Evolutionary conservation across 306 rosid species (phyloP).

Genomic region (Sophora flavescens): DNA sequence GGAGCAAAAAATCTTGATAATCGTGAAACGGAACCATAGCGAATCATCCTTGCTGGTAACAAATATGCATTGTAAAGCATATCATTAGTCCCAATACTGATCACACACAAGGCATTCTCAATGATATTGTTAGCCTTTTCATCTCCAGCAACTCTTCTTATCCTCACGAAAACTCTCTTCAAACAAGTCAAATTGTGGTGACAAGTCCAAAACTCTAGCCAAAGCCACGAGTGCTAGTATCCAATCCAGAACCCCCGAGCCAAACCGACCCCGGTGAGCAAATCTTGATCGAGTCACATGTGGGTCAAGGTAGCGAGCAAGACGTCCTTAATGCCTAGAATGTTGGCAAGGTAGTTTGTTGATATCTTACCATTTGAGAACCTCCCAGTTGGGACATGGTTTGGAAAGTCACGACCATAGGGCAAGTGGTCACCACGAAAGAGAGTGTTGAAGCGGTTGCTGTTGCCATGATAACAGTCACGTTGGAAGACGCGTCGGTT

Average conservation of each 20-base stretch:
- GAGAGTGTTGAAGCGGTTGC: slow-evolving; percentile 32
- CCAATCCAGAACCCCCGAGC: slow-evolving; percentile 57
- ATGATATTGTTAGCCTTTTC: slow-evolving; percentile 21
- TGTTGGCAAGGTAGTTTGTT: slow-evolving; percentile 48
- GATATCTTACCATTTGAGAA: slow-evolving; percentile 54
- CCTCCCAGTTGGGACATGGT: slow-evolving; percentile 46
- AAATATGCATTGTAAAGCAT: too few relatives aligned
- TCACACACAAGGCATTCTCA: too few relatives aligned
- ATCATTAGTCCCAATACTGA: too few relatives aligned
- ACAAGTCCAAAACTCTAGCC: slow-evolving; percentile 10
- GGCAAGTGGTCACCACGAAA: slow-evolving; percentile 34
- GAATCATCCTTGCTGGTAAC: too few relatives aligned
- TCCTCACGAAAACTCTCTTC: slow-evolving; percentile 45
- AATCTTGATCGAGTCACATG: slow-evolving; percentile 27
- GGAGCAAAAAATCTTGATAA: too few relatives aligned
- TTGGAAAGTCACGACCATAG: too few relatives aligned
- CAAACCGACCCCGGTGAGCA: slow-evolving; percentile 62
- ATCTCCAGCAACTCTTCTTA: slow-evolving; percentile 42
- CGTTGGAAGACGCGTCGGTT: background rate
- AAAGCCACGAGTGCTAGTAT: slow-evolving; percentile 4
- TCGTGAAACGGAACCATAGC: too few relatives aligned
- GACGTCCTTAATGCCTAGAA: slow-evolving; percentile 54
- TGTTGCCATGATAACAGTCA: slow-evolving; percentile 53
- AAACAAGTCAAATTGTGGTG: slow-evolving; percentile 44
- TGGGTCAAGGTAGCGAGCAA: slow-evolving; percentile 49